These are phyloP conservation scores for Aspergillus bombycis DNA, from an alignment of 2,329 filamentous ascomycete species.

Conservation along the genomic window DNA sequence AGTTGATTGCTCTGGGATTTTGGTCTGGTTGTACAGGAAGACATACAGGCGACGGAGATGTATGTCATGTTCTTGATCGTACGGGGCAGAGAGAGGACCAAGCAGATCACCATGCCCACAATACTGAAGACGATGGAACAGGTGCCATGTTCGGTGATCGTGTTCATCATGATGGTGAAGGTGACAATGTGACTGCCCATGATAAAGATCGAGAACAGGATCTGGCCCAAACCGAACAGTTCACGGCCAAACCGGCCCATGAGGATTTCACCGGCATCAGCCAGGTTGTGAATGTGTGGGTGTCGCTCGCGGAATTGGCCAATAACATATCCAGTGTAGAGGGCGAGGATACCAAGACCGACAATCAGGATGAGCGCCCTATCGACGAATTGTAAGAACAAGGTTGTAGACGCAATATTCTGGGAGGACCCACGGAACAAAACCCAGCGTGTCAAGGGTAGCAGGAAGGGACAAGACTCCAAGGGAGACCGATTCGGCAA, in stretches of 20 bases:
- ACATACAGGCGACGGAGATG: constrained; percentile 60
- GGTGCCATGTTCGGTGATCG: constrained; percentile 61
- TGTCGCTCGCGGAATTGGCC: constrained; percentile 59
- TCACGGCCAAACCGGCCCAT: constrained; percentile 64
- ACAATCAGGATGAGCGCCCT: constrained; percentile 58
- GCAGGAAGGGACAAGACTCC: constrained; percentile 60
- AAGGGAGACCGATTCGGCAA: constrained; percentile 60
- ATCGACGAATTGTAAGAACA: not conserved
- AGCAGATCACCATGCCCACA: constrained; percentile 62
- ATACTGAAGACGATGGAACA: constrained; percentile 67
- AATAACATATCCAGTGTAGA: constrained; percentile 63
- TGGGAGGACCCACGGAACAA: constrained; percentile 48
- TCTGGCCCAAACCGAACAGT: constrained; percentile 64
- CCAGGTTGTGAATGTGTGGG: constrained; percentile 67
- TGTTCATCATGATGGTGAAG: constrained; percentile 69
- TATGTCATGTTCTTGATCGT: constrained; percentile 66
- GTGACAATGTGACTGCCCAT: constrained; percentile 72
- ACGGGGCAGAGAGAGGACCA: constrained; percentile 62
- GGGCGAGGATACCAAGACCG: constrained; percentile 58
- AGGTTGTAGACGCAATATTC: not conserved
- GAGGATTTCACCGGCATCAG: constrained; percentile 67
- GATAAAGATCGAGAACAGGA: constrained; percentile 68
- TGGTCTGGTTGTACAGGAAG: not conserved
- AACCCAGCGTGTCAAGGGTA: constrained; percentile 53
- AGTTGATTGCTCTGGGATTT: constrained; percentile 1